phyloP scores from a whole-genome alignment of 2,329 filamentous ascomycete species.

The Tricladium varicosporioides region DNA sequence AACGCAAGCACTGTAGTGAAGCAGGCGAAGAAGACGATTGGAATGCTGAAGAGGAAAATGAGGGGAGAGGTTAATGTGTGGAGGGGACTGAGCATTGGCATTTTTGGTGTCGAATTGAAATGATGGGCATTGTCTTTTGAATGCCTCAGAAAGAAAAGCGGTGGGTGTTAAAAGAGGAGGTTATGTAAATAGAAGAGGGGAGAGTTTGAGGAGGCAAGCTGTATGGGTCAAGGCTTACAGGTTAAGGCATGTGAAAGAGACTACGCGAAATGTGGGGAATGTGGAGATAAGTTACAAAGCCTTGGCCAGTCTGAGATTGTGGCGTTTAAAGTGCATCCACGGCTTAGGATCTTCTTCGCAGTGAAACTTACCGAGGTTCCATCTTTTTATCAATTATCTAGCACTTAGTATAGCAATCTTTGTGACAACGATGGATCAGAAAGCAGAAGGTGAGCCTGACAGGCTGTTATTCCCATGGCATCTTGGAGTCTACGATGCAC shows the following conservation, averaged over 20 bases:
- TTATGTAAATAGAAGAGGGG: not conserved
- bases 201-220: not conserved
- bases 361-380: too few relatives aligned
- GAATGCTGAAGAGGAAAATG: slow-evolving; percentile 59
- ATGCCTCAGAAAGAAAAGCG: not conserved
- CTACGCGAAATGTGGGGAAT: not conserved
- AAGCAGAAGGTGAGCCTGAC: not conserved
- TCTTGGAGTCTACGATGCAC: slow-evolving; percentile 70
- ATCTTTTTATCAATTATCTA: too few relatives aligned
- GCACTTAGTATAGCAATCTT: too few relatives aligned
- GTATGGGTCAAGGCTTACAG: too few relatives aligned
- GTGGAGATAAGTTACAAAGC: not conserved
- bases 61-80: slow-evolving; percentile 60
- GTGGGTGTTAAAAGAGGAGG: not conserved
- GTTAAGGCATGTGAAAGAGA: not conserved
- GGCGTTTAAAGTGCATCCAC: not conserved
- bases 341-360: not conserved
- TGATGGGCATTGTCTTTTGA: not conserved
- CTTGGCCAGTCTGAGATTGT: not conserved
- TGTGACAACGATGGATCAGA: not conserved
- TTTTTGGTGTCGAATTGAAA: not conserved
- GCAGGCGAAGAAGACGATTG: slow-evolving; percentile 60
- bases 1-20: slow-evolving; percentile 63
- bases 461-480: slow-evolving; percentile 61
- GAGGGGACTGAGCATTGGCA: slow-evolving; percentile 37